A percentile compares a stretch with the other conserved stretches of the same genome.
phyloP scores from a whole-genome alignment of 805 yeast species.

The Candida argentea region DNA sequence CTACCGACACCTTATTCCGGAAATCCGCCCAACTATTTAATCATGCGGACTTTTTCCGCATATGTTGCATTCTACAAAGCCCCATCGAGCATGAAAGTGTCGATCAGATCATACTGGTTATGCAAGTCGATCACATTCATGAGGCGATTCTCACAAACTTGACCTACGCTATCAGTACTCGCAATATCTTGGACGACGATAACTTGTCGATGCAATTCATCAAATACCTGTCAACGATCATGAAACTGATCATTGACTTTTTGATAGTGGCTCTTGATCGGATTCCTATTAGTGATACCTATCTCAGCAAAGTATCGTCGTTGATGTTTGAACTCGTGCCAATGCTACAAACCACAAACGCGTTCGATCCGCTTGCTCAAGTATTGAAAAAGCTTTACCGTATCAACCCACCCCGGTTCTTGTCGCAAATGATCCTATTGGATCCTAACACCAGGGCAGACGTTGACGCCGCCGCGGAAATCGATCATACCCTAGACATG shows the following conservation, averaged over 20 bases:
- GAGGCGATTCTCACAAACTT: constrained; percentile 18
- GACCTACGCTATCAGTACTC: constrained; percentile 19
- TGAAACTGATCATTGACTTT: constrained; percentile 17
- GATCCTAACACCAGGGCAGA: constrained; percentile 19
- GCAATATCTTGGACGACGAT: constrained; percentile 19
- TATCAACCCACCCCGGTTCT: constrained; percentile 19
- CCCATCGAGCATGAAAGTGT: constrained; percentile 13
- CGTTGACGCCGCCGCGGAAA: constrained; percentile 22
- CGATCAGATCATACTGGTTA: constrained; percentile 12
- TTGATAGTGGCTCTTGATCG: constrained; percentile 16
- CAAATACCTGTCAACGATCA: constrained; percentile 19
- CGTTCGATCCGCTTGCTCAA: constrained; percentile 12
- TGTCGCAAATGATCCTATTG: constrained; percentile 13
- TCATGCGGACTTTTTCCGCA: constrained; percentile 26
- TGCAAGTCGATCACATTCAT: constrained; percentile 19
- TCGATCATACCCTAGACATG: constrained; percentile 14
- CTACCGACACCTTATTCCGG: constrained; percentile 15
- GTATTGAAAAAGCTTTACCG: constrained; percentile 19
- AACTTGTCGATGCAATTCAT: constrained; percentile 28
- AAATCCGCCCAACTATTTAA: constrained; percentile 16
- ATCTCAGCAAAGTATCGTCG: constrained; percentile 15
- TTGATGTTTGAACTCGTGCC: constrained; percentile 23
- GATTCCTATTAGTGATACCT: constrained; percentile 25
- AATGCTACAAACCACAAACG: constrained; percentile 20
- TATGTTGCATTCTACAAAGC: constrained; percentile 15